These are phyloP conservation scores for Colletotrichum eleusines DNA, from an alignment of 2,329 filamentous ascomycete genomes.

Conservation along the genomic window DNA sequence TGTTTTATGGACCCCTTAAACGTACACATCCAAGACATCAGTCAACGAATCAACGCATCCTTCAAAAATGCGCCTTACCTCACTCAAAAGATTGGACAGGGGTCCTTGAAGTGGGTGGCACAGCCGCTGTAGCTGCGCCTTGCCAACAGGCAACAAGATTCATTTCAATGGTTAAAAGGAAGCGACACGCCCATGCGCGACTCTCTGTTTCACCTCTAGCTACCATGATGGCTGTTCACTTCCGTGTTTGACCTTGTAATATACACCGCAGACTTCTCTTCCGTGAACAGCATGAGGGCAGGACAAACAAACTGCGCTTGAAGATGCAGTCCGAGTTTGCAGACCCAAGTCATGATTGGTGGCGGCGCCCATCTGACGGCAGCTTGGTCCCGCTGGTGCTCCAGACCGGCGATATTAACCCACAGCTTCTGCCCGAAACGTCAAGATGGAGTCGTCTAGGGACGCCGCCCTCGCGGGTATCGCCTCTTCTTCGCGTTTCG, in stretches of 20 bases:
- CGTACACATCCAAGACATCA: not conserved
- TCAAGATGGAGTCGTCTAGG: constrained; percentile 9
- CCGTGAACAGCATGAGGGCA: not conserved
- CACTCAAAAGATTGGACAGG: not conserved
- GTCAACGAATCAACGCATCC: not conserved
- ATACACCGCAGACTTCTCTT: too few species aligned
- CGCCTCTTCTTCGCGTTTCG: not conserved
- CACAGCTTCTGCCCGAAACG: not conserved
- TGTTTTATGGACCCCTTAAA: too few species aligned
- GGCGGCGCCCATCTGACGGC: constrained; percentile 10
- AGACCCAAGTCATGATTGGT: constrained; percentile 8
- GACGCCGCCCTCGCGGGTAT: not conserved
- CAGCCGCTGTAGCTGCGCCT: not conserved
- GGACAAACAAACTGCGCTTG: not conserved
- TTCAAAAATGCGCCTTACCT: too few species aligned
- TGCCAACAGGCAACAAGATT: constrained; percentile 5
- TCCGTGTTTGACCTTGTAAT: too few species aligned
- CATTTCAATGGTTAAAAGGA: not conserved
- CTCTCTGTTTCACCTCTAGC: not conserved
- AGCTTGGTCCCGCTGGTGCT: constrained; percentile 12
- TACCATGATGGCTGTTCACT: not conserved
- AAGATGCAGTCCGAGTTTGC: not conserved
- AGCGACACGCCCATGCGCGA: not conserved
- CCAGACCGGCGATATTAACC: not conserved
- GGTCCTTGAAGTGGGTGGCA: not conserved